Evolutionary conservation across 306 rosid species (phyloP), one percentile per base, ranked within the genome.

Genomic region (Quercus mongolica): DNA sequence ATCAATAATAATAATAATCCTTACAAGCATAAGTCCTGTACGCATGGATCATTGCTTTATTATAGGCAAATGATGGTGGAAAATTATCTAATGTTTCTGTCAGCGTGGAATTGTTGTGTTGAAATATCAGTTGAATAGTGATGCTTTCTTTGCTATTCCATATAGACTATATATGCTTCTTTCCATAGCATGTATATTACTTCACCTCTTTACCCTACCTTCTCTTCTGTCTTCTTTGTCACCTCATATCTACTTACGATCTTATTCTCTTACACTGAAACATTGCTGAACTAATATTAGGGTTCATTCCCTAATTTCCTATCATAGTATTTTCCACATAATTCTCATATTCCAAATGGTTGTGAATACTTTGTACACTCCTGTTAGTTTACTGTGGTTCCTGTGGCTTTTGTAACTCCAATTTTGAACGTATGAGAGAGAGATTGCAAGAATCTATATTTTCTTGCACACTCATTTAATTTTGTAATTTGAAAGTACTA

Each of bases 381-480:
- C 17, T 58, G 21, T 58, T 21, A 3, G 64, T 23, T 10, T 58
- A 58, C 28, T 9, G 30, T 58, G 30, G 64, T 20, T 20, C 28
- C 64, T 58, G 33, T 12, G 25, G 28, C 8, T 41, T 21, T n/a
- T 20, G 14, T 15, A 28, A 65, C 51, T 65, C 19, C 21, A 65
- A 65, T 65, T 63, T 63, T 18, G 71, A 31, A 18, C 18, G 4
- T 57, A 25, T 58, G 64, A n/a, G 25, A 20, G 26, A 57, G 14
- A 58, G 13, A 33, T 65, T 30, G 10, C n/a, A 21, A 31, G 55
- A 49, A 41, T 7, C 28, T 38, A 41, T 41, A 41, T 77, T 69
- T 77, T 10, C 25, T 69, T 20, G 6, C 59, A 55, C 72, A n/a
- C 59, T 38, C 23, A 33, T 65, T 61, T 38, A 69, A 78, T 79